Evolutionary conservation across 2,329 filamentous ascomycete species (phyloP).

Genomic region (Diplodia scrobiculata): DNA sequence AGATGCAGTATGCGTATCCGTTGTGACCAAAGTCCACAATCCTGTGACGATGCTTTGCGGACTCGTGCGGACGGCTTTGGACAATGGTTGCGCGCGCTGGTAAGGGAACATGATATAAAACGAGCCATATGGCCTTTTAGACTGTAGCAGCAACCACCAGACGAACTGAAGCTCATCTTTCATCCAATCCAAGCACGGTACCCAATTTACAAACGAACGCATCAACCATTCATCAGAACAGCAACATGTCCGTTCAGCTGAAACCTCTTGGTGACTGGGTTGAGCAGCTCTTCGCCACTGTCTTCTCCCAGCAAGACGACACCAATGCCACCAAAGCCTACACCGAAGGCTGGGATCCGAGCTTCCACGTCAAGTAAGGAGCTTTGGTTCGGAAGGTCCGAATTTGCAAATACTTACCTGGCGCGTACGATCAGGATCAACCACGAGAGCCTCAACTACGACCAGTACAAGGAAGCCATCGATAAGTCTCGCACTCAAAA

Average conservation of each 20-base stretch:
- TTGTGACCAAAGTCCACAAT: conserved; percentile 8
- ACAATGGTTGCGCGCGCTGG: not conserved
- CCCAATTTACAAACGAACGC: not conserved
- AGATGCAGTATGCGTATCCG: not conserved
- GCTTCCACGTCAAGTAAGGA: conserved; percentile 18
- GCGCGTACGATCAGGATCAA: conserved; percentile 19
- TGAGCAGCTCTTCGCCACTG: conserved; percentile 15
- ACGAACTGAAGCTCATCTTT: not conserved
- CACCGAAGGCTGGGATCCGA: conserved; percentile 23
- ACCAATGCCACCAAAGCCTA: conserved; percentile 4
- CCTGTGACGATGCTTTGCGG: not conserved
- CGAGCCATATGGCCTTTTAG: not conserved
- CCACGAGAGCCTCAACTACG: conserved; percentile 29
- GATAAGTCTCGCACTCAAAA: not conserved
- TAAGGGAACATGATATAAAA: not conserved
- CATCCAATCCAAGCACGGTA: not conserved
- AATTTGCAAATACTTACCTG: not conserved
- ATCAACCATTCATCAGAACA: not conserved
- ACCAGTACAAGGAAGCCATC: conserved; percentile 25
- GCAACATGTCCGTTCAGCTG: conserved; percentile 28
- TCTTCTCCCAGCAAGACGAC: conserved; percentile 28
- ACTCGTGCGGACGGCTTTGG: not conserved
- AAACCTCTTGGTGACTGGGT: conserved; percentile 29
- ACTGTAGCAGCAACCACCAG: not conserved
- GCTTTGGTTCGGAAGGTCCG: not conserved